Base-by-base conservation (phyloP, 108 stramenopile genomes). In the Discostella stelligeroides region DNA sequence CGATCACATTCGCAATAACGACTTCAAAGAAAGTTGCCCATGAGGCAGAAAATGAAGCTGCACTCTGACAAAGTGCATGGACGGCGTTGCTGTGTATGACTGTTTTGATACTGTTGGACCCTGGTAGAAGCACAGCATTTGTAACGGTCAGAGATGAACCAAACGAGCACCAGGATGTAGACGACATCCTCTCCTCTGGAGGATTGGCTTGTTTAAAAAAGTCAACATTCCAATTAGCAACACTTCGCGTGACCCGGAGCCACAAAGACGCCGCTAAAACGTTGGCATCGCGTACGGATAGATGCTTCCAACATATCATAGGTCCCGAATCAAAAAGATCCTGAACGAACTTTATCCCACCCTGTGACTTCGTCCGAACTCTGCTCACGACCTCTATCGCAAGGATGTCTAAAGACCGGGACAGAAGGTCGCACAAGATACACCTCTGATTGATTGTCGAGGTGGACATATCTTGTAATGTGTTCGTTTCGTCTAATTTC, bases 11-110 rank as follows among this genome's bases (percentile, higher is more conserved):
- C 17, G 64, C 37, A 10, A 46, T 43, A 4, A 67, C 45, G 10
- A 69, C 64, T 38, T 78, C 64, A 34, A 78, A 66, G 53, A 70
- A 78, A 23, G n/a, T 48, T 49, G 76, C 69, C 69, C 62, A 66
- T 15, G 62, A 48, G 1, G 58, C 38, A 41, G 57, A 20, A 78
- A 62, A 78, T 18, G 28, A 29, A 7, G 49, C 37, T 60, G 65
- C 69, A 4, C 58, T 47, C 39, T 50, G 42, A 27, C 63, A 27
- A 41, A 70, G 45, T 20, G 42, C 37, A 43, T 71, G 25, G 1
- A 78, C 34, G 39, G 69, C 58, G 51, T 62, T 53, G 43, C 76
- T 70, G 43, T 56, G 55, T 14, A 40, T 29, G 14, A 55, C 60
- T 34, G 37, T 20, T 25, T 30, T 18, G 11, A 30, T 23, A 38